These are phyloP conservation scores for Pecoramyces ruminantium DNA, from an alignment of 192 early-diverging fungal genomes.

Conservation along the genomic window DNA sequence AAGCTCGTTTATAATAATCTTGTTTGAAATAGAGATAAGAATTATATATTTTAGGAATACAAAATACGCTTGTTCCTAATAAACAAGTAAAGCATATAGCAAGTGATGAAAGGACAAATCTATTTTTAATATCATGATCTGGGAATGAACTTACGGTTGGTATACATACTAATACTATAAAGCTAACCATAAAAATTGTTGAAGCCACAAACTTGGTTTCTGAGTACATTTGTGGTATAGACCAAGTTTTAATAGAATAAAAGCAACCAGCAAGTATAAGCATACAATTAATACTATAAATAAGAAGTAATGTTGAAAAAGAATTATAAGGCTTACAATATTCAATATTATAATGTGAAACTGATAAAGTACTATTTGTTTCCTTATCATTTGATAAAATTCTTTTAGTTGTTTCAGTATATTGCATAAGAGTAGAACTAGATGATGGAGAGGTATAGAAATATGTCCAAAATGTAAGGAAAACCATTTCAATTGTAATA, in stretches of 20 bases:
- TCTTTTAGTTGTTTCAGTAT: too few species aligned
- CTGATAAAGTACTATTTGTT: too few species aligned
- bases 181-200: neutral
- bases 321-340: too few species aligned
- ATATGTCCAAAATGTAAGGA: neutral
- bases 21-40: neutral
- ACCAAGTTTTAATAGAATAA: neutral
- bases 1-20: neutral
- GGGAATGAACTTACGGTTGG: neutral
- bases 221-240: neutral
- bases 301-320: neutral
- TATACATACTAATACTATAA: neutral
- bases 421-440: too few species aligned
- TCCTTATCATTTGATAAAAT: too few species aligned
- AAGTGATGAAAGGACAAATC: neutral
- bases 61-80: neutral
- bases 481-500: neutral
- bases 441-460: too few species aligned
- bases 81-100: neutral
- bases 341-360: too few species aligned
- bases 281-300: neutral
- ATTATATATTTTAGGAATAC: neutral
- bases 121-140: neutral
- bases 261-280: neutral
- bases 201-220: neutral